Percentiles rank a stretch among this genome's conserved stretches.
Evolutionary conservation across 2,329 filamentous ascomycete genomes (phyloP).

Genomic region (Aureobasidium namibiae): DNA sequence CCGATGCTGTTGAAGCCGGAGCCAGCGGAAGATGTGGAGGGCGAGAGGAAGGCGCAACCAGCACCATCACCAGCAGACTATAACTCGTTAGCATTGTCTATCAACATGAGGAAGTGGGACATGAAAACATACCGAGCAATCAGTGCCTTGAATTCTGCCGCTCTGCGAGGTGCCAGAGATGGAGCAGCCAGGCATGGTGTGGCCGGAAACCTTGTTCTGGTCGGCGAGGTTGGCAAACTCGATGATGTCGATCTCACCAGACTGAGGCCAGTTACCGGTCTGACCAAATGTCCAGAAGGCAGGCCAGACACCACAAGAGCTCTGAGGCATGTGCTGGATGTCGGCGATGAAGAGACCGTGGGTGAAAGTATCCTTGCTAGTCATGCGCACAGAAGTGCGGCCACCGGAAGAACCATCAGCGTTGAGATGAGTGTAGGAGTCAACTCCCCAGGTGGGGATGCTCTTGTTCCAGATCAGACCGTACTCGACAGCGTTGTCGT

Average conservation of each 20-base stretch:
- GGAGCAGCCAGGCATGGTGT: constrained; percentile 28
- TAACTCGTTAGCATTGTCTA: constrained; percentile 21
- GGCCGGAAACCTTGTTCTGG: constrained; percentile 27
- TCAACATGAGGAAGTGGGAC: not conserved
- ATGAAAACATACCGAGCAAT: constrained; percentile 41
- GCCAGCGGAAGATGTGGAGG: constrained; percentile 25
- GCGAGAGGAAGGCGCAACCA: constrained; percentile 41
- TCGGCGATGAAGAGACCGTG: constrained; percentile 41
- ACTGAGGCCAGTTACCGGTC: constrained; percentile 28
- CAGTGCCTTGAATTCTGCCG: constrained; percentile 32
- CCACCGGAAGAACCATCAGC: constrained; percentile 12
- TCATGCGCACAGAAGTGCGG: constrained; percentile 38
- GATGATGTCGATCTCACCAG: constrained; percentile 41
- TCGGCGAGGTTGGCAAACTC: constrained; percentile 37
- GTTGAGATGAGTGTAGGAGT: constrained; percentile 14
- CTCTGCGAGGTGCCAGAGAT: constrained; percentile 34
- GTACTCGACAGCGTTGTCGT: constrained; percentile 39
- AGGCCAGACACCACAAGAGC: constrained; percentile 42
- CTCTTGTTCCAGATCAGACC: constrained; percentile 18
- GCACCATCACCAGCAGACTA: constrained; percentile 30
- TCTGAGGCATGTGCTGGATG: constrained; percentile 41
- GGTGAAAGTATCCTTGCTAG: constrained; percentile 37
- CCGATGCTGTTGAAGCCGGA: constrained; percentile 40
- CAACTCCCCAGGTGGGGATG: constrained; percentile 15
- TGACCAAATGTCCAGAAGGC: constrained; percentile 30